phyloP scores from a whole-genome alignment of 1,284 basidiomycete genomes.

The Microbotryum saponariae region DNA sequence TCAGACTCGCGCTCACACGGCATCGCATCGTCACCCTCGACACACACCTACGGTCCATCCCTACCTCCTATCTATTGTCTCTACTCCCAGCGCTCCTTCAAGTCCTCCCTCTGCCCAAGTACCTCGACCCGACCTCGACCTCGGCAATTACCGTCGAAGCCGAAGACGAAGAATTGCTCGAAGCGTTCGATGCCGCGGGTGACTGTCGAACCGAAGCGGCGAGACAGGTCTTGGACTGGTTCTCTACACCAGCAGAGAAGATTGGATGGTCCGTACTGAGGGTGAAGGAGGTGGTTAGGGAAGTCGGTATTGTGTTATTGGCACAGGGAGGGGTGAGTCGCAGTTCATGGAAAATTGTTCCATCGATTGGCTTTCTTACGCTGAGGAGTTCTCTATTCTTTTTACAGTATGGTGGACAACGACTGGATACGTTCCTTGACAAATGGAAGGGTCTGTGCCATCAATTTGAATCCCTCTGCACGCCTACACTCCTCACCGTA shows the following conservation, averaged over 20 bases:
- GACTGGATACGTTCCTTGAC: conserved; percentile 51
- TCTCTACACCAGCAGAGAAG: conserved; percentile 45
- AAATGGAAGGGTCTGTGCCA: conserved; percentile 71
- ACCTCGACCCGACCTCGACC: conserved; percentile 47
- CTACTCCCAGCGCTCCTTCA: conserved; percentile 62
- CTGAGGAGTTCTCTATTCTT: not conserved
- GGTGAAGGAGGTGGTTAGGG: conserved; percentile 51
- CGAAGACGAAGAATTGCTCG: conserved; percentile 45
- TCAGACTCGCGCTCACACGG: conserved; percentile 9
- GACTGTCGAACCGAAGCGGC: conserved; percentile 50
- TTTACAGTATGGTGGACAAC: conserved; percentile 52
- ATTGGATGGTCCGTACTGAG: conserved; percentile 59
- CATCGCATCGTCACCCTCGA: conserved; percentile 15
- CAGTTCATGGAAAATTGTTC: not conserved
- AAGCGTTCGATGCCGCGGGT: conserved; percentile 48
- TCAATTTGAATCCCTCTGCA: conserved; percentile 55
- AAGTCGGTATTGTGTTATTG: conserved; percentile 65
- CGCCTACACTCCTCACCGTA: conserved; percentile 59
- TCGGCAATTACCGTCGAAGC: conserved; percentile 39
- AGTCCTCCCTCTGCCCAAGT: conserved; percentile 51
- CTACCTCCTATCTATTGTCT: conserved; percentile 55
- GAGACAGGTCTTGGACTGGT: conserved; percentile 66
- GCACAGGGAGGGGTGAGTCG: conserved; percentile 53
- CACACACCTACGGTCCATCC: conserved; percentile 58
- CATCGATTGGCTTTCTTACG: not conserved